These are phyloP conservation scores for Clarireedia homoeocarpa DNA, from an alignment of 2,329 filamentous ascomycete species.

Conservation along the genomic window DNA sequence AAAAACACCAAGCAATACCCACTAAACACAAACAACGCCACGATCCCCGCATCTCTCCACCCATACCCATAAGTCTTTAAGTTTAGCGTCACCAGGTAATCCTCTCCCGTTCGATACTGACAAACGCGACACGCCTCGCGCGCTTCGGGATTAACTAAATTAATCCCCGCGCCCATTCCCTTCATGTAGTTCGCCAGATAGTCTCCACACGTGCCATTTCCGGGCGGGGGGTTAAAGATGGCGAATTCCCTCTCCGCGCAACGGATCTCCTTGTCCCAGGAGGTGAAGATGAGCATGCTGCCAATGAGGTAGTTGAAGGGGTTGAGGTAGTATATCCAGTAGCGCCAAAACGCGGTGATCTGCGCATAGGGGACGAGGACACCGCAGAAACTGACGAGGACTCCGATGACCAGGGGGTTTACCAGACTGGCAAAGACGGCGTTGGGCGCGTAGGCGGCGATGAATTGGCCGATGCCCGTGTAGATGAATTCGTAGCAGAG, in stretches of 20 bases:
- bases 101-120: constrained; percentile 47
- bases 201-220: constrained; percentile 48
- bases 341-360: constrained; percentile 56
- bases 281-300: constrained; percentile 43
- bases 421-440: constrained; percentile 50
- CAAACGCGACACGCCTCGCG: constrained; percentile 51
- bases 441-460: constrained; percentile 56
- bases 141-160: constrained; percentile 53
- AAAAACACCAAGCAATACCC: constrained; percentile 37
- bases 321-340: constrained; percentile 45
- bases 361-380: constrained; percentile 66
- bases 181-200: constrained; percentile 48
- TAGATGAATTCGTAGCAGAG: constrained; percentile 34
- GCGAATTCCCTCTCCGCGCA: constrained; percentile 44
- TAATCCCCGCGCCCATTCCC: constrained; percentile 38
- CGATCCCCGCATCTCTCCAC: constrained; percentile 55
- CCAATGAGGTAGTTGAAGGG: constrained; percentile 56
- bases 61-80: constrained; percentile 53
- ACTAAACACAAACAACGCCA: constrained; percentile 35
- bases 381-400: constrained; percentile 65
- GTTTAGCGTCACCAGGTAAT: constrained; percentile 54
- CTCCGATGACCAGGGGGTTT: constrained; percentile 47
- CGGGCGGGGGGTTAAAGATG: constrained; percentile 29
- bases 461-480: constrained; percentile 52
- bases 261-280: constrained; percentile 39